phyloP scores from a whole-genome alignment of 2,329 filamentous ascomycete species.

The Fusarium proliferatum region DNA sequence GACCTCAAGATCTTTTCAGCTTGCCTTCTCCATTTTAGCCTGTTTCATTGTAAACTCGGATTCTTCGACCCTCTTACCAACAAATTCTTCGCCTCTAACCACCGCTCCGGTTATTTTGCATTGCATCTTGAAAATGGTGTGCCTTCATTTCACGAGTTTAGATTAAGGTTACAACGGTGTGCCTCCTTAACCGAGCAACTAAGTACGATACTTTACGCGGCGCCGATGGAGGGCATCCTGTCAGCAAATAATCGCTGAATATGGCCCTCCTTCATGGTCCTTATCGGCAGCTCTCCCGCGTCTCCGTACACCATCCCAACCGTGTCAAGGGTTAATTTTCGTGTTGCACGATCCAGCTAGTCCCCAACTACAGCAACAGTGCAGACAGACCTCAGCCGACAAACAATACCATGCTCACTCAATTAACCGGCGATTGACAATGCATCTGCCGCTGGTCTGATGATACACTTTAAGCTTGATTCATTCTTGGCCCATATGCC shows the following conservation, averaged over 20 bases:
- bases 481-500: slow-evolving; percentile 7
- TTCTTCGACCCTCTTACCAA: not conserved
- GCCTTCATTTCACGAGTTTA: slow-evolving; percentile 11
- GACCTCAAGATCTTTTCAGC: slow-evolving; percentile 11
- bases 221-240: not conserved
- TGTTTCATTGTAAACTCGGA: not conserved
- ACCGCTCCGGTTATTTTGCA: slow-evolving; percentile 1
- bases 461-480: not conserved
- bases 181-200: not conserved
- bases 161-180: slow-evolving; percentile 12
- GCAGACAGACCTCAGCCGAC: not conserved
- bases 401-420: not conserved
- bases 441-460: not conserved
- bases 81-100: not conserved
- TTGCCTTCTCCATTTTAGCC: slow-evolving; percentile 7
- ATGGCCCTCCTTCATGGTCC: slow-evolving; percentile 1
- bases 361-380: not conserved
- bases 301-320: slow-evolving; percentile 27
- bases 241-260: slow-evolving; percentile 22
- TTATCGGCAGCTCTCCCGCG: slow-evolving; percentile 38
- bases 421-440: slow-evolving; percentile 1
- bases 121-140: slow-evolving; percentile 1
- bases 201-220: not conserved
- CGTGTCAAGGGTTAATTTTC: not conserved
- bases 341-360: not conserved